phyloP scores from a whole-genome alignment of 306 rosid species.

The Crataegus laevigata region DNA sequence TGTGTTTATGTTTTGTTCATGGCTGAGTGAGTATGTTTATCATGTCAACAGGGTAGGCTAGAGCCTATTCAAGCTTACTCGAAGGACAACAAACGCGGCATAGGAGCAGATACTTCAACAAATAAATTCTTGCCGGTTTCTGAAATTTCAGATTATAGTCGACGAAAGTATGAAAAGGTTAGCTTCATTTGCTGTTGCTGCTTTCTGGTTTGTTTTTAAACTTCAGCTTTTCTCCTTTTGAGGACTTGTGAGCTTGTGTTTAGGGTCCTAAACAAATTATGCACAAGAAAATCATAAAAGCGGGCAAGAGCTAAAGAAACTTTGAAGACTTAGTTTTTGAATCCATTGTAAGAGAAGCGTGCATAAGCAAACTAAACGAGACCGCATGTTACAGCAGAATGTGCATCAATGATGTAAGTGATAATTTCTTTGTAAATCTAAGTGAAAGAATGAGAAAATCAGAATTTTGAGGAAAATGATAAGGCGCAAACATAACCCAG shows the following conservation, averaged over 20 bases:
- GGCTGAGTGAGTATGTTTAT: neutral
- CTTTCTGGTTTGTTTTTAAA: neutral
- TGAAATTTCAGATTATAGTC: neutral
- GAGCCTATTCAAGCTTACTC: conserved; percentile 4
- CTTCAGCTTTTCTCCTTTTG: no score
- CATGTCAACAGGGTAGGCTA: neutral
- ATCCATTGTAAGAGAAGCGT: neutral
- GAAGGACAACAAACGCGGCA: neutral
- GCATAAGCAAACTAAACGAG: neutral
- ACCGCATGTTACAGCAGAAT: neutral
- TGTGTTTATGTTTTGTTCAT: neutral
- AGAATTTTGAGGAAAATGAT: no score
- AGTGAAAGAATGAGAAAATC: no score
- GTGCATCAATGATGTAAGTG: neutral
- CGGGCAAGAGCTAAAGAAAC: neutral
- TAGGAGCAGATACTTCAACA: neutral
- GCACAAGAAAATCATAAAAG: neutral
- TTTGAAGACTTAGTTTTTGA: neutral
- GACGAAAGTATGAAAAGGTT: neutral
- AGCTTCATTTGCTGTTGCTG: neutral
- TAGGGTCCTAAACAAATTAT: neutral
- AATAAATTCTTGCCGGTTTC: neutral
- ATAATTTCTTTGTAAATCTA: neutral
- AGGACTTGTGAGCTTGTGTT: neutral
- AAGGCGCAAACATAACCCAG: no score